Conservation (phyloP, 441 rosid species). For the Mallotus japonicus region DNA sequence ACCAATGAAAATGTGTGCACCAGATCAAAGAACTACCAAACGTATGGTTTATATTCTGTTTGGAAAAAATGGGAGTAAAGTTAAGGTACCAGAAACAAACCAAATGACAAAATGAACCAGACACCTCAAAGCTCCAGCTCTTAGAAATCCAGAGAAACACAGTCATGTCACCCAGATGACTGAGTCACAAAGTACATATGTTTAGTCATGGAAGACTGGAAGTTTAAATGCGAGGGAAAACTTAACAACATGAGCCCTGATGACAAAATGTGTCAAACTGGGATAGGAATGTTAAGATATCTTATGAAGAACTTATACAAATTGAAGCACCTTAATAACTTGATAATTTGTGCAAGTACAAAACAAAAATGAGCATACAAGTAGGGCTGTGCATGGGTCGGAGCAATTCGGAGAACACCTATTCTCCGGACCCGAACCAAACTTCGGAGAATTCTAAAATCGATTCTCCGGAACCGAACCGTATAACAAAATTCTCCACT, state of each 20-base stretch:
- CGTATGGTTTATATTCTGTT: background rate
- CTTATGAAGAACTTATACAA: background rate
- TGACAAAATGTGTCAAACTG: background rate
- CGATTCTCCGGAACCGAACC: too few species aligned
- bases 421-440: too few species aligned
- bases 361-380: background rate
- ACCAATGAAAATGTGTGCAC: background rate
- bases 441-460: too few species aligned
- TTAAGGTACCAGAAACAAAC: background rate
- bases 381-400: too few species aligned
- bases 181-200: background rate
- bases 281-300: background rate
- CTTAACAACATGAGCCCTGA: background rate
- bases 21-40: background rate
- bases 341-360: background rate
- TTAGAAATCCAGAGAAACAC: background rate
- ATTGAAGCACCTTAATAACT: background rate
- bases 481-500: too few species aligned
- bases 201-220: background rate
- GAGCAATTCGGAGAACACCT: too few species aligned
- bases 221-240: background rate
- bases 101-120: background rate
- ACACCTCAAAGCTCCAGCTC: background rate
- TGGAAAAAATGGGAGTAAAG: too few species aligned
- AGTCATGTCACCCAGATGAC: background rate